Evolutionary conservation across 441 rosid genomes (phyloP).

Genomic region (Pelargonium australe): DNA sequence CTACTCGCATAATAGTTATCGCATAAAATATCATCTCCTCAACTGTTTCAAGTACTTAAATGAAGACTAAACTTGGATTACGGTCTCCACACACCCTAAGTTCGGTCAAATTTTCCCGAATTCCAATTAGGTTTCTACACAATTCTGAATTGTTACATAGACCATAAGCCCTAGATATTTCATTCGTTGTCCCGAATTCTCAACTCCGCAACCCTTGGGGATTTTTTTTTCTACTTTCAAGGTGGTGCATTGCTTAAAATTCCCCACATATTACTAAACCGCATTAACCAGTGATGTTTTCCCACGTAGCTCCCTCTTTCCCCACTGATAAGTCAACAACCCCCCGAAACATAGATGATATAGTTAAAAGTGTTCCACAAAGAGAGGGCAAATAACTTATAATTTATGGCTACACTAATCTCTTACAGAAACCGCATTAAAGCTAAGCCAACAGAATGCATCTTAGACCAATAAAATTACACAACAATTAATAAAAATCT

Average conservation of each 20-base stretch:
- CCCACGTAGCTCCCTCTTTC: neutral
- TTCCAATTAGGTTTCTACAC: neutral
- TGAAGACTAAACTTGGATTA: neutral
- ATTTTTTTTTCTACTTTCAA: neutral
- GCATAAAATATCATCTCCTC: neutral
- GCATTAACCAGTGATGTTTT: neutral
- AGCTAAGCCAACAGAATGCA: constrained; percentile 12
- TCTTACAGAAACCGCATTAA: constrained; percentile 15
- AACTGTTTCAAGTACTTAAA: neutral
- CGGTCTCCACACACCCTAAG: neutral
- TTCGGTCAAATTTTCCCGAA: neutral
- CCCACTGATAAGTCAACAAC: neutral
- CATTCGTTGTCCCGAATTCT: neutral
- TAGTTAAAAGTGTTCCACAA: neutral
- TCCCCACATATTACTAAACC: neutral
- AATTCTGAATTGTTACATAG: neutral
- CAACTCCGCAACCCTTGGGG: neutral
- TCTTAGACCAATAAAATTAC: constrained; percentile 3
- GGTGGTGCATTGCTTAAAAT: neutral
- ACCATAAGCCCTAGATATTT: neutral
- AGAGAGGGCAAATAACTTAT: neutral
- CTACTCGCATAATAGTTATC: neutral
- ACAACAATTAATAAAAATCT: neutral
- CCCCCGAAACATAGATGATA: neutral
- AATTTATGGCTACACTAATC: constrained; percentile 3